Percentiles rank a stretch among this genome's conserved stretches.
These are phyloP conservation scores for Ceratocystis cubensis DNA, from an alignment of 2,329 filamentous ascomycete species.

Conservation along the genomic window DNA sequence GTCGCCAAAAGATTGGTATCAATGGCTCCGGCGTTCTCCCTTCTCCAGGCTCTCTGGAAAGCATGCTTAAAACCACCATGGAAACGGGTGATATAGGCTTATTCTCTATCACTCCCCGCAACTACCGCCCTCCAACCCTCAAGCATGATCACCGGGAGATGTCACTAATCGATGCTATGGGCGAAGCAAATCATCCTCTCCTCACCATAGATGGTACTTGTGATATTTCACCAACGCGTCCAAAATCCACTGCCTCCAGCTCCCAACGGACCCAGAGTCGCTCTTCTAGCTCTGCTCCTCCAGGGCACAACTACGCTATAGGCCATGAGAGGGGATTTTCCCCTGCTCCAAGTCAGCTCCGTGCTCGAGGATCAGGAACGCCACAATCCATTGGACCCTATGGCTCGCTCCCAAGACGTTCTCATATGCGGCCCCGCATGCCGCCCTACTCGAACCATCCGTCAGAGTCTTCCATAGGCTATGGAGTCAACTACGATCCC, in stretches of 20 bases:
- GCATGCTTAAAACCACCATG: constrained; percentile 54
- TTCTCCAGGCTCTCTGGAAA: constrained; percentile 44
- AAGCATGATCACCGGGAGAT: constrained; percentile 17
- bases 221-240: constrained; percentile 1
- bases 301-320: not conserved
- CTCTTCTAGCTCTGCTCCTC: constrained; percentile 15
- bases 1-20: constrained; percentile 18
- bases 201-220: constrained; percentile 7
- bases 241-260: constrained; percentile 6
- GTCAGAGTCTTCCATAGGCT: not conserved
- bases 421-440: constrained; percentile 2
- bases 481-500: not conserved
- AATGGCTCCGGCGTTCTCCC: constrained; percentile 28
- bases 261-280: constrained; percentile 11
- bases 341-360: constrained; percentile 11
- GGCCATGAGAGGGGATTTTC: constrained; percentile 3
- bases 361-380: not conserved
- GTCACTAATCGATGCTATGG: constrained; percentile 19
- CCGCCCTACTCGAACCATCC: not conserved
- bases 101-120: constrained; percentile 40
- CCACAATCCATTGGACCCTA: not conserved
- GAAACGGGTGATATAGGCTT: constrained; percentile 53
- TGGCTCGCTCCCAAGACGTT: not conserved
- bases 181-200: constrained; percentile 17
- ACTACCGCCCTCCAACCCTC: constrained; percentile 17